Evolutionary conservation across 2,329 filamentous ascomycete genomes (phyloP), one percentile per base, ranked within the genome.

Genomic region (Talaromyces sp.): DNA sequence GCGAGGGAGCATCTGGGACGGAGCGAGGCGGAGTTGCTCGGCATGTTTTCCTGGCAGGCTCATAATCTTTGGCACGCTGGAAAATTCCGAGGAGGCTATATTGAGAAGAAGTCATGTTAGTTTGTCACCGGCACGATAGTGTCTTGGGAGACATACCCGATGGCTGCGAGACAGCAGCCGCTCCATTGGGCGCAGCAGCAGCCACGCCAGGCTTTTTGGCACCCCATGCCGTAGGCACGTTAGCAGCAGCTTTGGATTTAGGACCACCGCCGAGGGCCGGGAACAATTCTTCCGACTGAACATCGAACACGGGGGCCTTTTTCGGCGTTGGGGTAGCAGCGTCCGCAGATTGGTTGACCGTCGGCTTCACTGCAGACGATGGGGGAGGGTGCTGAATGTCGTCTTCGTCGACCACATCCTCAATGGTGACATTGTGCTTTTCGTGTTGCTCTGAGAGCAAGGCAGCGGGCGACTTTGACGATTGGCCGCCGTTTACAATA

Each of bases 231-330:
- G 88, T 86, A 53, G 88, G 82, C 62, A 86, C 82, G 66, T 61
- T 61, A 10, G 85, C 84, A 60, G 86, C 82, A 64, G 83, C 76
- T 65, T 78, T 77, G 35, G 86, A 80, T 76, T 92, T 93, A 58
- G 86, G 80, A 7, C 77, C 84, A 64, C 85, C 83, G 58, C 93
- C 93, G 53, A 99, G 85, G 68, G 93, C 88, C n/a, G 95, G 95
- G 82, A 99, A 99, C 62, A 90, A 81, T 76, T 98, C 93, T 71
- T 96, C 90, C 19, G 91, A 96, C 70, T 90, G 84, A 21, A 91
- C 93, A 75, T 98, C 91, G 63, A 97, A 79, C 57, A 81, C 72
- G 1, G 78, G 73, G 10, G 70, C 63, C 46, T 46, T 61, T 32
- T 72, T 70, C 27, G 72, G 62, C 59, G 84, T 80, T 38, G 80